A percentile compares a stretch with the other conserved stretches of the same genome.
These are phyloP conservation scores for Haplographium delicatum DNA, from an alignment of 495 filamentous ascomycete species.

Conservation along the genomic window DNA sequence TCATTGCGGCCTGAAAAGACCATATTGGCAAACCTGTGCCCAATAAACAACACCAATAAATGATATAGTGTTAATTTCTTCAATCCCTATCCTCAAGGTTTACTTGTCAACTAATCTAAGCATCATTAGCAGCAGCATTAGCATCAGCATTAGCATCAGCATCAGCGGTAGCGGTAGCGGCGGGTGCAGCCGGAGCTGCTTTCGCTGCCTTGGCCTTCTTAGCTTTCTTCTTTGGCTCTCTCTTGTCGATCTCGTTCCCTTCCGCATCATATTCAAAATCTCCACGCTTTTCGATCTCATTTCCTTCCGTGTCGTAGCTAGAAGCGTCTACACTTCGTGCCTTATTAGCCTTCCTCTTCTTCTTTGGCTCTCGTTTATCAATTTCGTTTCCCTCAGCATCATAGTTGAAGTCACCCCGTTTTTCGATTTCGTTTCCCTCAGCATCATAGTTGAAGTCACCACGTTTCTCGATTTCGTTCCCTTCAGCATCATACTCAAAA, in stretches of 20 bases:
- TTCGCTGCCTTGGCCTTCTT: too few relatives aligned
- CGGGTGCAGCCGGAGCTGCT: too few relatives aligned
- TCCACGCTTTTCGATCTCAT: conserved; percentile 4
- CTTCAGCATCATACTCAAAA: conserved; percentile 8
- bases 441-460: conserved; percentile 4
- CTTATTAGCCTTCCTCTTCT: background rate
- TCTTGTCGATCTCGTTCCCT: conserved; percentile 11
- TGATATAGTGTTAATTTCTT: too few relatives aligned
- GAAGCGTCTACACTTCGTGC: background rate
- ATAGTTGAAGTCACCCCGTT: conserved; percentile 5
- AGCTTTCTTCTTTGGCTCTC: conserved; percentile 11
- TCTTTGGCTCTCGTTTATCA: conserved; percentile 4
- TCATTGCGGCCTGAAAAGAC: too few relatives aligned
- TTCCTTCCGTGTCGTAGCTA: conserved; percentile 10
- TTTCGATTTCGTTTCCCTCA: conserved; percentile 9
- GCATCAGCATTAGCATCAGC: too few relatives aligned
- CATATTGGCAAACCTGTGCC: background rate
- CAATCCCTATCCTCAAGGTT: too few relatives aligned
- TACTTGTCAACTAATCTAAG: too few relatives aligned
- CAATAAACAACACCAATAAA: background rate
- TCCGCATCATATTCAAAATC: conserved; percentile 8
- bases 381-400: conserved; percentile 15
- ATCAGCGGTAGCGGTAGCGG: too few relatives aligned
- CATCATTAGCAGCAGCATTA: too few relatives aligned
- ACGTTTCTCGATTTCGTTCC: conserved; percentile 11